These are phyloP conservation scores for Talaromyces sp. DNA, from an alignment of 2,329 filamentous ascomycete genomes.

Conservation along the genomic window DNA sequence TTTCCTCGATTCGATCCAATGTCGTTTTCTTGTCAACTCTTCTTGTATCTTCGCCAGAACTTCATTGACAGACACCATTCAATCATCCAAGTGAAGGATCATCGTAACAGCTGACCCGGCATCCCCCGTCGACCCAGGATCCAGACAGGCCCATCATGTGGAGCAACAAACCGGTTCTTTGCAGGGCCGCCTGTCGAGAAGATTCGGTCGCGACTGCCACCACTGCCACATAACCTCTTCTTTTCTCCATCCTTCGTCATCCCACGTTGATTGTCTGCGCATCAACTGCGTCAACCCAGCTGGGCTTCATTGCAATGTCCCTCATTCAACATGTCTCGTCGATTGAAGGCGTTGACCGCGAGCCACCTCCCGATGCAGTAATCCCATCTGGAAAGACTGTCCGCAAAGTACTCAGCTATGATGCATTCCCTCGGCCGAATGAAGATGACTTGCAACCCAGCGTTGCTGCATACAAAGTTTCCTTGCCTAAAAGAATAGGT, in stretches of 20 bases:
- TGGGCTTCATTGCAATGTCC: conserved; percentile 43
- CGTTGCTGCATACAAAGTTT: conserved; percentile 52
- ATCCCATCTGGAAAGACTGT: conserved; percentile 30
- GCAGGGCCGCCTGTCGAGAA: conserved; percentile 3
- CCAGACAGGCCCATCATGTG: conserved; percentile 11
- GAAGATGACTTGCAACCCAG: conserved; percentile 44
- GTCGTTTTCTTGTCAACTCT: neutral
- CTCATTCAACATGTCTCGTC: conserved; percentile 53
- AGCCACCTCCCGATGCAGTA: conserved; percentile 29
- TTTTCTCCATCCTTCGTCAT: neutral
- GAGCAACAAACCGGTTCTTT: neutral
- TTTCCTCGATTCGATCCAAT: neutral
- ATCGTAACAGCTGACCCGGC: neutral
- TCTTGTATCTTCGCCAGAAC: neutral
- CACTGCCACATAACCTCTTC: neutral
- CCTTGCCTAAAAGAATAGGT: conserved; percentile 38
- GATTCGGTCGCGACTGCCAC: conserved; percentile 1
- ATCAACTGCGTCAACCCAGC: neutral
- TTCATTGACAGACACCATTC: neutral
- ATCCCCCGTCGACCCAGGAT: neutral
- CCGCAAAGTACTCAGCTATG: conserved; percentile 48
- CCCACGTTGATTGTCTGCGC: neutral
- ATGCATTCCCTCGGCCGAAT: conserved; percentile 46
- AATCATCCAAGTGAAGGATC: neutral
- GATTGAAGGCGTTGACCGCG: conserved; percentile 51